These are phyloP conservation scores for Komagataella pastoris DNA, from an alignment of 805 yeast species.

Conservation along the genomic window DNA sequence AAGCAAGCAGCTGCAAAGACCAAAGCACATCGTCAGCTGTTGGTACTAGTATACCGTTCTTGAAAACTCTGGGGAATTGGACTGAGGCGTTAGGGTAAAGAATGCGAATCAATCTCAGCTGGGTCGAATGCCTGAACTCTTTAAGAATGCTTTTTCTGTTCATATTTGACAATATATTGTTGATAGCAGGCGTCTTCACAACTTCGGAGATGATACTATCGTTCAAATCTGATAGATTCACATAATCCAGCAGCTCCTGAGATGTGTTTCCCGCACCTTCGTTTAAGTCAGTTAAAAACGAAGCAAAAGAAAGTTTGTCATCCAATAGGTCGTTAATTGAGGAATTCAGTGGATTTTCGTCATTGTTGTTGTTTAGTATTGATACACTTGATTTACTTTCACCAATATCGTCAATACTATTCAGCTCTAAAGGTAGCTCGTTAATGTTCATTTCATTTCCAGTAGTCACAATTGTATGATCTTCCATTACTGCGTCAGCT, in stretches of 20 bases:
- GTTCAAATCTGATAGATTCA: neutral
- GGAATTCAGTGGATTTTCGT: neutral
- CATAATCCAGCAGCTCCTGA: neutral
- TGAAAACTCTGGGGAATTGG: slow-evolving; percentile 33
- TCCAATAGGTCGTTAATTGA: neutral
- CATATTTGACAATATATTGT: neutral
- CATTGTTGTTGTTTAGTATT: neutral
- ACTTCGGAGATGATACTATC: neutral
- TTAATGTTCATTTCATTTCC: neutral
- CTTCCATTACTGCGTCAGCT: slow-evolving; percentile 1
- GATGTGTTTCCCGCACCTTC: neutral
- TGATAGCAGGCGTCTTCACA: neutral
- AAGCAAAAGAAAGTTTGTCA: neutral
- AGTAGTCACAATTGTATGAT: neutral
- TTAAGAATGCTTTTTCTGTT: neutral
- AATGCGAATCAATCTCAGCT: neutral
- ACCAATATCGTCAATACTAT: neutral
- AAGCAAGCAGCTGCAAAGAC: slow-evolving; percentile 86
- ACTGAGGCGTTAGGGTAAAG: neutral
- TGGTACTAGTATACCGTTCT: slow-evolving; percentile 70
- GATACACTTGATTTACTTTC: neutral
- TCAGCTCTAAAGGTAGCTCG: neutral
- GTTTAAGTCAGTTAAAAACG: neutral
- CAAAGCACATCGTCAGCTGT: slow-evolving; percentile 88
- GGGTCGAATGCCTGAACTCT: neutral